A percentile compares a stretch with the other conserved stretches of the same genome.
Evolutionary conservation across 176 grass and related monocot species (phyloP).

Genomic region (Oryza australiensis): DNA sequence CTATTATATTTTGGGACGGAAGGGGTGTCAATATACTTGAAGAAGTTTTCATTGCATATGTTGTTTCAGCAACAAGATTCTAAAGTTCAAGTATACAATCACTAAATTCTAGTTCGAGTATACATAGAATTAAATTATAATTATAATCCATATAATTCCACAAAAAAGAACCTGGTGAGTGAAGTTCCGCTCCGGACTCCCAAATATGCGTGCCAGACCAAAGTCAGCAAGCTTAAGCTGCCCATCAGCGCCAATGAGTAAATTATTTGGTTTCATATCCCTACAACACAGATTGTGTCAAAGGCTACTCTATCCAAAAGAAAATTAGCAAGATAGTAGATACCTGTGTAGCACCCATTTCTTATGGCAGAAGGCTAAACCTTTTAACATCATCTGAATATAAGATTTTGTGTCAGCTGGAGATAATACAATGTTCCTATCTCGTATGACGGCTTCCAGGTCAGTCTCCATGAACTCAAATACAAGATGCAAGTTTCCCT

Average conservation of each 20-base stretch:
- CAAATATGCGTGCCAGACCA: conserved; percentile 92
- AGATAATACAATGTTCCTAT: conserved; percentile 81
- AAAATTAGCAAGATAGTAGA: conserved; percentile 29
- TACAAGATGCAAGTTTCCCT: conserved; percentile 91
- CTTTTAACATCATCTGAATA: conserved; percentile 96
- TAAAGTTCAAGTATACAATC: background rate
- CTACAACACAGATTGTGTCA: conserved; percentile 51
- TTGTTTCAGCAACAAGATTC: conserved; percentile 15
- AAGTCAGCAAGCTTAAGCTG: conserved; percentile 97
- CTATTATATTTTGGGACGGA: too few relatives aligned
- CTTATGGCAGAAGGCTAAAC: conserved; percentile 86
- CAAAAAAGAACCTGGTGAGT: conserved; percentile 81
- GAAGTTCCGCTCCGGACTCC: conserved; percentile 88
- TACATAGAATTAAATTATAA: conserved; percentile 1
- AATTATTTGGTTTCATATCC: conserved; percentile 99
- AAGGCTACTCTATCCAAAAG: conserved; percentile 9
- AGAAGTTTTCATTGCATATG: background rate
- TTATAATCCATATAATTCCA: conserved; percentile 2
- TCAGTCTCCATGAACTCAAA: conserved; percentile 99
- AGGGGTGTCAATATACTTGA: conserved; percentile 14
- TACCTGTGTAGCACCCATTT: conserved; percentile 99
- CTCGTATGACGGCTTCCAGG: conserved; percentile 92
- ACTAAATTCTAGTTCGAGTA: background rate
- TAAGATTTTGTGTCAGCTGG: conserved; percentile 94
- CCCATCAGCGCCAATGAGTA: conserved; percentile 85